Evolutionary conservation across 768 basidiomycete species (phyloP).

Genomic region (Tylopilus vinaceipallidus): DNA sequence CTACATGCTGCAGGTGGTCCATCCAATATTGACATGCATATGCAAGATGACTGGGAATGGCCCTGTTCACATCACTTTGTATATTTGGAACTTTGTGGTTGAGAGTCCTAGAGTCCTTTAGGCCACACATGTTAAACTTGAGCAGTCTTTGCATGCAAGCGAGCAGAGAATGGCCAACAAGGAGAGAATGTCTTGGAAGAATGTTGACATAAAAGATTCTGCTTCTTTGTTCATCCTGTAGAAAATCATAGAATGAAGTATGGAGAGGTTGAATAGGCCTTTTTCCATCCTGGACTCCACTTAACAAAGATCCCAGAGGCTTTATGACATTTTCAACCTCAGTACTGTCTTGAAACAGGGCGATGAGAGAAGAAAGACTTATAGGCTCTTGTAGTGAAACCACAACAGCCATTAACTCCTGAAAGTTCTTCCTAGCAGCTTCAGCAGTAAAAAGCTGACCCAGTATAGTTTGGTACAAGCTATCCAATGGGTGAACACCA

Average conservation of each 20-base stretch:
- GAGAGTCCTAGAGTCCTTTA: neutral
- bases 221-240: neutral
- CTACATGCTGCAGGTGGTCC: neutral
- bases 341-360: neutral
- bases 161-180: neutral
- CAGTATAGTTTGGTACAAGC: neutral
- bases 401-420: constrained; percentile 7
- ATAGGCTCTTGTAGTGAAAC: neutral
- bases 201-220: neutral
- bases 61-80: neutral
- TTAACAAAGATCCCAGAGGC: neutral
- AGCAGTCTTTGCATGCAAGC: constrained; percentile 9
- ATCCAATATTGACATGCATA: neutral
- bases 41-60: neutral
- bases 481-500: neutral
- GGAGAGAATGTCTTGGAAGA: neutral
- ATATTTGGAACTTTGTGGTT: neutral
- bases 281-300: neutral
- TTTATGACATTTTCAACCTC: neutral
- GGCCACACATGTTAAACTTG: neutral
- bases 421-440: neutral
- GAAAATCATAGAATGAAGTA: neutral
- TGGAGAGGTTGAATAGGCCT: neutral
- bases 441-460: neutral
- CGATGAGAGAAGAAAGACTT: neutral